Evolutionary conservation across 148 eudicot species (phyloP), one percentile per base, ranked within the genome.

Genomic region (Mesembryanthemum crystallinum): DNA sequence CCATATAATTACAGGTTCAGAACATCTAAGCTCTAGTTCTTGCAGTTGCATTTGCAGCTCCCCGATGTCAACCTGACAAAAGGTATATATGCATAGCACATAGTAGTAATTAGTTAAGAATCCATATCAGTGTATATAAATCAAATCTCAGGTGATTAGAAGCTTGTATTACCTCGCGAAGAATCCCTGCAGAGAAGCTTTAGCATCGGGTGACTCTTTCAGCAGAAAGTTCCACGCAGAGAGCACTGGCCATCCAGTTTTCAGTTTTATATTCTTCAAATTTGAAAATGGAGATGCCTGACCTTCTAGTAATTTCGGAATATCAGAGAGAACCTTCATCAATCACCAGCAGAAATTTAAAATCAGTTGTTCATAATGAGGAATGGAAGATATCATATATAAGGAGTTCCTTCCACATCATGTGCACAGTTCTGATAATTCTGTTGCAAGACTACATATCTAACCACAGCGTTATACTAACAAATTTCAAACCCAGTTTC

Each of bases 271-370:
- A 12, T 59, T 59, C 30, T 59, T 23, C 30, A 59, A 8, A 59
- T 59, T 25, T 14, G 64, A 59, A 59, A 59, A 59, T 59, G 64
- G 64, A 59, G 64, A 59, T 9, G 64, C 64, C 64, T 23, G 15
- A 59, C 64, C 30, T 7, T 59, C 64, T 8, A 59, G 21, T 23
- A 27, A 23, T 1, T 24, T 59, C 1, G 64, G 64, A 23, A 23
- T 27, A 9, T 59, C 64, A 59, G 64, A 24, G 29, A 59, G 29
- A 59, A 59, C 64, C 64, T 59, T 24, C 64, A 59, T 24, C 28
- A 59, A 24, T 59, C 1, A 27, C 30, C 64, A 59, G 15, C 30
- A 59, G 30, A 59, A 27, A 27, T 7, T 59, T 3, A 59, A 27
- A 10, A 23, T 25, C 14, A 27, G 28, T 0, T 45, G 49, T 9